Base-by-base conservation (phyloP, 1,139 yeast species). In the Geotrichum bryndzae region DNA sequence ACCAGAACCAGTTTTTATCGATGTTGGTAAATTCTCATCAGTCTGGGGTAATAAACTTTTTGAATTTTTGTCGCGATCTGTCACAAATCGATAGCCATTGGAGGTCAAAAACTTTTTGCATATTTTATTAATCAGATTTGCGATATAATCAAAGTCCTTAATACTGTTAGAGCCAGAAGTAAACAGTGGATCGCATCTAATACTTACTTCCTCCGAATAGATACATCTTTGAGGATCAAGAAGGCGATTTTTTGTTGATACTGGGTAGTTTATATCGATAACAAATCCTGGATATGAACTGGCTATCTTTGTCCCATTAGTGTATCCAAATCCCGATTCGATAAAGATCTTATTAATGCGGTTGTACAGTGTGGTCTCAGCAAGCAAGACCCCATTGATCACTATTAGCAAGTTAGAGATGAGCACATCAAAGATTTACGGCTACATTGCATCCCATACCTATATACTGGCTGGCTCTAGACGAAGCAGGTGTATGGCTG, bases 391-490 rank as follows among this genome's bases (percentile, higher is more conserved):
- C n/a, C 62, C 62, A 33, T 60, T 60, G n/a, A 60, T 53, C 6
- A 60, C 62, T 59, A 50, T 25, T 29, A 4, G 5, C 15, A 18
- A n/a, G 58, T 41, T 56, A 52, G 46, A 8, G 48, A 35, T 25
- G 27, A 23, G 18, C 27, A 23, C 27, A 52, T 25, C 29, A 45
- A n/a, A 22, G 29, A 48, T 23, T n/a, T 41, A 31, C 18, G 33
- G n/a, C 54, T 22, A n/a, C 48, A 18, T 41, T 41, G 48, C 18
- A 41, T n/a, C 48, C n/a, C 22, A 41, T 51, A 55, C 59, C 51
- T 31, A 84, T 68, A 62, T 78, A 79, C 68, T 85, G 90, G 61
- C 76, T 74, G 1, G 68, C 68, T 60, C 74, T 78, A 0, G 79
- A 70, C 58, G 75, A 74, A 0, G 71, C 68, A 0, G 81, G 60